Base-by-base conservation (phyloP, 768 basidiomycete genomes). In the Tricholoma bakamatsutake region DNA sequence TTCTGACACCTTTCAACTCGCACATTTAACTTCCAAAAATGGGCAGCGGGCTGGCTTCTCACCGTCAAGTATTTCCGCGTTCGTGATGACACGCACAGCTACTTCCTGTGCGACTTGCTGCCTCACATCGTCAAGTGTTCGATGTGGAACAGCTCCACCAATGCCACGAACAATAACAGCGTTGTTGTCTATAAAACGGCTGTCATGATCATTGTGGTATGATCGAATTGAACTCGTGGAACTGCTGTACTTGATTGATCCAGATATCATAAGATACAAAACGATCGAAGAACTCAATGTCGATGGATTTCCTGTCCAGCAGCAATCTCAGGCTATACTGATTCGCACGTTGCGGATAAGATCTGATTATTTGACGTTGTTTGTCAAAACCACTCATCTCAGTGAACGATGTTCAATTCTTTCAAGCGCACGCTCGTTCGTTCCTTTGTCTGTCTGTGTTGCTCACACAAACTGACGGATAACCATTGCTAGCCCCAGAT, bases 81-180 rank as follows among this genome's bases (percentile, higher is more conserved):
- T 78, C 34, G 71, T 78, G 57, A 84, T 72, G 2, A 79, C 73
- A 24, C 79, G 77, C 9, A 83, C 66, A 4, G 83, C 84, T 50
- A 87, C 73, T 57, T 79, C 76, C 40, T 76, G 69, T 0, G 85
- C 80, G 13, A 84, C 84, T 60, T 85, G 81, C 24, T 79, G 73
- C 15, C 83, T 78, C 9, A 87, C 75, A 56, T 80, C 80, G 43
- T 79, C 80, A n/a, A 88, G 66, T 0, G 83, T 85, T 15, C 81
- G 78, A n/a, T 62, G 66, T 5, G 69, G 50, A 30, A 59, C 37
- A 13, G 17, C 45, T 35, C 50, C 52, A 12, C 52, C 27, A 8
- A 35, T 37, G n/a, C 57, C 42, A 18, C 50, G 46, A 15, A 52
- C 37, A 55, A 39, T 39, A 33, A 42, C 35, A 13, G 43, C 24